Percentiles rank a stretch among this genome's conserved stretches.
Evolutionary conservation across 108 stramenopile species (phyloP).

Genomic region (Fragilariopsis cylindrus): DNA sequence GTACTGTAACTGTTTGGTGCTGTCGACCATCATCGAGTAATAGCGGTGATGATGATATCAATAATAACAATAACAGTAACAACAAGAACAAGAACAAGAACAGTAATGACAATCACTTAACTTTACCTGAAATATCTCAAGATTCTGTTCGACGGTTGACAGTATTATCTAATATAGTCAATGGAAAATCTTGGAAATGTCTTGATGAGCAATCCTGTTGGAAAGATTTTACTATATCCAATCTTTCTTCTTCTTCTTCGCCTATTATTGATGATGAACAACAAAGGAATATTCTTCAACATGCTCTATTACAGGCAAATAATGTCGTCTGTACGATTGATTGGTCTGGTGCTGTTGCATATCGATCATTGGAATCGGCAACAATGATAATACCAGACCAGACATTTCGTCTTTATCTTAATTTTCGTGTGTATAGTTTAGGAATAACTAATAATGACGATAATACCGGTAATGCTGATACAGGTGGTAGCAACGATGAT

Average conservation of each 20-base stretch:
- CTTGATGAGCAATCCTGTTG: conserved; percentile 41
- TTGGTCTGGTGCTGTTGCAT: conserved; percentile 31
- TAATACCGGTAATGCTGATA: neutral
- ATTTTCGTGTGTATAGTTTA: conserved; percentile 15
- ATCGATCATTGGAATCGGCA: neutral
- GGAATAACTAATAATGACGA: neutral
- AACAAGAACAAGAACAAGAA: neutral
- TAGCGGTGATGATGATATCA: conserved; percentile 1
- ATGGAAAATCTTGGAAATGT: conserved; percentile 33
- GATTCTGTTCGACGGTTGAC: conserved; percentile 13
- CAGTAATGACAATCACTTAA: conserved; percentile 1
- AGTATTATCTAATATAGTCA: conserved; percentile 30
- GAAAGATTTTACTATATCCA: conserved; percentile 31
- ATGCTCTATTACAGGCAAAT: conserved; percentile 5
- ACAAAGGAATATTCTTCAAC: neutral
- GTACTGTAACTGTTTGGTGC: conserved; percentile 42
- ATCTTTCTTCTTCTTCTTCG: neutral
- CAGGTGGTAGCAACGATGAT: neutral
- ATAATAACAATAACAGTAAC: neutral
- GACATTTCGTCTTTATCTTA: conserved; percentile 1
- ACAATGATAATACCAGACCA: neutral
- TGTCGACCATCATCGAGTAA: conserved; percentile 22
- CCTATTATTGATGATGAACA: neutral
- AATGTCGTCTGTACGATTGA: conserved; percentile 25
- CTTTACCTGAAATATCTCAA: conserved; percentile 1